Evolutionary conservation across 139 green algal genomes (phyloP), one percentile per base, ranked within the genome.

Genomic region (Axilococcus clingmanii): DNA sequence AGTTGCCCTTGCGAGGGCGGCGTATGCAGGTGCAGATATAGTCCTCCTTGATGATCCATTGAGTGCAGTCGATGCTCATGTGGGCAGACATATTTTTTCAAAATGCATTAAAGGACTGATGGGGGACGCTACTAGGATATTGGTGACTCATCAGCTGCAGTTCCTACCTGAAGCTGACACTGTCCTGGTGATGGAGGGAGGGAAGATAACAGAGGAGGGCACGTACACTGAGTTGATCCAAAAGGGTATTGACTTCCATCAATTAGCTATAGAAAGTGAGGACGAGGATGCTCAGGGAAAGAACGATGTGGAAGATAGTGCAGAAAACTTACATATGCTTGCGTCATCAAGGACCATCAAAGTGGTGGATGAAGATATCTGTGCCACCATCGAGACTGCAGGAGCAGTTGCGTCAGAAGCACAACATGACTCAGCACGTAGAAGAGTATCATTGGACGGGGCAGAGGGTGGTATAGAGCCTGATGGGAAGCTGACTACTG

Each of bases 11-110:
- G 85, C 85, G 4, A 53, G 85, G 5, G 85, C 85, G 7, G 61
- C 72, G 17, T 93, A 91, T 40, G 52, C 75, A 1, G 19, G 41
- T 12, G 65, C 76, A 40, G 80, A 89, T 40, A 59, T 96, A 8
- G 84, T 81, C 63, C 57, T 97, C 19, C 68, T 97, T 32, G 89
- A 97, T 37, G 88, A 97, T 71, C 89, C 90, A 3, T 68, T 97
- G 24, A 83, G 68, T 3, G 88, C 88, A 0, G 75, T 96, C 45
- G 88, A 96, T 56, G 80, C 83, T 3, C 85, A 95, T 50, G 84
- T 94, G 30, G 80, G 78, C 9, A 57, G 65, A 7, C 64, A 85
- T 41, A 48, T 96, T 31, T 85, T 95, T 17, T 55, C 84, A 19
- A 4, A 48, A 16, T 83, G 71, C 62, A 61, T 82, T 28, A 28